Evolutionary conservation across 306 rosid genomes (phyloP).

Genomic region (Albizia julibrissin): DNA sequence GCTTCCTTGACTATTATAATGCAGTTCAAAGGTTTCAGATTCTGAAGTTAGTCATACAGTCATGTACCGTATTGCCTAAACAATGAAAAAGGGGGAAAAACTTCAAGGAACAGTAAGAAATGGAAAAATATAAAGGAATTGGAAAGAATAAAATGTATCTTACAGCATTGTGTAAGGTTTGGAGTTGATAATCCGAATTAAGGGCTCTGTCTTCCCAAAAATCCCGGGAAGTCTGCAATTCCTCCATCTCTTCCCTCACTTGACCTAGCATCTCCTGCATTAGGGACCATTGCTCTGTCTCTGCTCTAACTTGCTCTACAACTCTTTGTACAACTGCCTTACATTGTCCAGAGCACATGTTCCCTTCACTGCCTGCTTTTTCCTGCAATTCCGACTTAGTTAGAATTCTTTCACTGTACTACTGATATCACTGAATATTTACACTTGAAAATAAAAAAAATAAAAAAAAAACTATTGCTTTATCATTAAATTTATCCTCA

Average conservation of each 20-base stretch:
- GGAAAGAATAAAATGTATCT: constrained; percentile 30
- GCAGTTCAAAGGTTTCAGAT: background rate
- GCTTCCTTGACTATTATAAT: background rate
- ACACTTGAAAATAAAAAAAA: background rate
- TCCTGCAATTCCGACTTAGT: constrained; percentile 47
- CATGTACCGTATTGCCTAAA: too few species aligned
- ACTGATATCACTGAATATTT: constrained; percentile 10
- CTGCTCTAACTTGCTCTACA: constrained; percentile 84
- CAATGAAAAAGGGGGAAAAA: background rate
- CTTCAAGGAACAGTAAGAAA: background rate
- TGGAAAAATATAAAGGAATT: background rate
- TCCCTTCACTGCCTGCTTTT: constrained; percentile 45
- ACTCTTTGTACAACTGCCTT: constrained; percentile 74
- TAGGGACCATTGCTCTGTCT: constrained; percentile 97
- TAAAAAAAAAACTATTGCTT: background rate
- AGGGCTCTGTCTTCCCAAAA: constrained; percentile 81
- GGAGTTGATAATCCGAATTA: constrained; percentile 57
- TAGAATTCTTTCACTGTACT: constrained; percentile 1
- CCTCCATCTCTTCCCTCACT: constrained; percentile 93
- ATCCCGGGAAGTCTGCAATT: constrained; percentile 81
- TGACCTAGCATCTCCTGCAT: constrained; percentile 89
- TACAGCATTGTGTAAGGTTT: constrained; percentile 58
- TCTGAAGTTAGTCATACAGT: background rate
- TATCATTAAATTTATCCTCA: background rate
- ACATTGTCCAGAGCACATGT: constrained; percentile 77